Conservation (phyloP, 75 land plant species). For the Azolla pinnata region DNA sequence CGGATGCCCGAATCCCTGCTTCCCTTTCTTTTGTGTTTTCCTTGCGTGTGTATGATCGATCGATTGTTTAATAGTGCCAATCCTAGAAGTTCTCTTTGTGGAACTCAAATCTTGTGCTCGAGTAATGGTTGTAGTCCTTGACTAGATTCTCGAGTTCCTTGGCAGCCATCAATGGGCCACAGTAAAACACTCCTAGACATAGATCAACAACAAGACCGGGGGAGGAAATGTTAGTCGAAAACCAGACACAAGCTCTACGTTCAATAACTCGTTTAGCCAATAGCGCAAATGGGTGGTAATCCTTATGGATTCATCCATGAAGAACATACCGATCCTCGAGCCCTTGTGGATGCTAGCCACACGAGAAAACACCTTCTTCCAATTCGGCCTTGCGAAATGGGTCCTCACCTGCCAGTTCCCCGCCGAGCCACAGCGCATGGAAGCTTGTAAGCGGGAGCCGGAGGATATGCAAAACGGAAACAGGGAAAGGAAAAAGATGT, state of each 20-base stretch:
- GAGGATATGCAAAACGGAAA: background rate
- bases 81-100: conserved; percentile 26
- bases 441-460: too few species aligned
- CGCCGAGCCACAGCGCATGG: background rate
- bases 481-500: background rate
- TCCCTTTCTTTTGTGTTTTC: too few species aligned
- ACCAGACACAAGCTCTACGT: too few species aligned
- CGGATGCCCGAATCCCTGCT: too few species aligned
- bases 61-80: too few species aligned
- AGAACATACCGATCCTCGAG: background rate
- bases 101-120: conserved; percentile 10
- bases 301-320: too few species aligned
- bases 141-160: conserved; percentile 14
- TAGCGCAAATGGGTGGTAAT: too few species aligned
- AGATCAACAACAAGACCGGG: background rate
- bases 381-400: conserved; percentile 55
- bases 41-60: too few species aligned
- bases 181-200: conserved; percentile 18
- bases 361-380: conserved; percentile 28
- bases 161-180: conserved; percentile 7
- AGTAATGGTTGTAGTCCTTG: conserved; percentile 8
- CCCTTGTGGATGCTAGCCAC: background rate
- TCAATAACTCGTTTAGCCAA: too few species aligned
- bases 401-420: conserved; percentile 36
- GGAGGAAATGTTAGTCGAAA: background rate